Percentiles rank a stretch among this genome's conserved stretches.
Evolutionary conservation across 192 early-diverging fungal species (phyloP).

Genomic region (Podila epigama): DNA sequence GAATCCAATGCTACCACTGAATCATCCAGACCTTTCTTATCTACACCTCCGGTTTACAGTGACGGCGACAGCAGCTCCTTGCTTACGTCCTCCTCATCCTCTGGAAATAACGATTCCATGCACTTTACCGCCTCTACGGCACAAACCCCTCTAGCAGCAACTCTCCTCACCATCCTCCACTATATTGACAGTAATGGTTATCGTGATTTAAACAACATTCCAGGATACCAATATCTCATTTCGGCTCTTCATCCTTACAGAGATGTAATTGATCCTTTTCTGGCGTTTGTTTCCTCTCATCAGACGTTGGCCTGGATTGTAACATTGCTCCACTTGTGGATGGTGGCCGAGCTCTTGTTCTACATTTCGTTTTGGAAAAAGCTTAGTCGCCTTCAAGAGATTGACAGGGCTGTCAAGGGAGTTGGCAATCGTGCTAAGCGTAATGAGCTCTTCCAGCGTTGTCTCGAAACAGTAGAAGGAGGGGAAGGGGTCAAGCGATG

Average conservation of each 20-base stretch:
- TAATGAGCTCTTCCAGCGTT: slow-evolving; percentile 28
- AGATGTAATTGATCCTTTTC: slow-evolving; percentile 3
- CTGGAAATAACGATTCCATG: not conserved
- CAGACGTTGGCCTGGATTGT: slow-evolving; percentile 35
- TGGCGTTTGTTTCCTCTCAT: slow-evolving; percentile 18
- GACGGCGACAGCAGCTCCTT: not conserved
- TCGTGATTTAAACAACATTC: slow-evolving; percentile 10
- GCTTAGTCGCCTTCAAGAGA: slow-evolving; percentile 12
- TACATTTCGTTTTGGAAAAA: slow-evolving; percentile 31
- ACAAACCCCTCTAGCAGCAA: not conserved
- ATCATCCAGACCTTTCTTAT: not conserved
- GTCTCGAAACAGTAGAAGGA: slow-evolving; percentile 23
- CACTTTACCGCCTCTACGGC: not conserved
- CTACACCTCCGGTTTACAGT: not conserved
- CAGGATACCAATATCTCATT: slow-evolving; percentile 16
- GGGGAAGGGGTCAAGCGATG: slow-evolving; percentile 26
- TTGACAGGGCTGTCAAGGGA: slow-evolving; percentile 28
- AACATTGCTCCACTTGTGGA: slow-evolving; percentile 36
- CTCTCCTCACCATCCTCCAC: not conserved
- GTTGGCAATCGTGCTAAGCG: slow-evolving; percentile 10
- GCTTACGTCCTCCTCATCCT: not conserved
- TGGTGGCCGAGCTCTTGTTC: slow-evolving; percentile 40
- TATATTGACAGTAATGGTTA: slow-evolving; percentile 20
- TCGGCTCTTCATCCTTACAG: not conserved
- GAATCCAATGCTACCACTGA: slow-evolving; percentile 21